phyloP scores from a whole-genome alignment of 2,329 filamentous ascomycete species.

The Colletotrichum horii region DNA sequence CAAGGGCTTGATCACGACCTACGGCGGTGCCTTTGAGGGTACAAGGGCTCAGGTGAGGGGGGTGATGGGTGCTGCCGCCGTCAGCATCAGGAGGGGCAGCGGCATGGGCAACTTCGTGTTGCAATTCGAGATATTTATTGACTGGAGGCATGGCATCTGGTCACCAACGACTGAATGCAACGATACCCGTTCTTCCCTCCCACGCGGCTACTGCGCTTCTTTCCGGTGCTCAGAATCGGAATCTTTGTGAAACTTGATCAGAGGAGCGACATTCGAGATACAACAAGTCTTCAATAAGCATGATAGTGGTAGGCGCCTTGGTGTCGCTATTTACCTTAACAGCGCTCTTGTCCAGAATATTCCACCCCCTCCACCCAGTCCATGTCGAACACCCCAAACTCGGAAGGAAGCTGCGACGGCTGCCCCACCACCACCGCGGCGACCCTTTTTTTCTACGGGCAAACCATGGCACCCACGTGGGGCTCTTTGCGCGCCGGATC shows the following conservation, averaged over 20 bases:
- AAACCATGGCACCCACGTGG: slow-evolving; percentile 21
- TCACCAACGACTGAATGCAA: background rate
- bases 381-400: background rate
- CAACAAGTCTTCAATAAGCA: background rate
- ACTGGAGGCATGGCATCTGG: slow-evolving; percentile 10
- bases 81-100: background rate
- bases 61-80: background rate
- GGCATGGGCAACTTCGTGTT: background rate
- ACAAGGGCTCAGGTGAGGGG: background rate
- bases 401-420: background rate
- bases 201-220: slow-evolving; percentile 5
- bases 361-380: background rate
- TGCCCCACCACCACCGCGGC: background rate
- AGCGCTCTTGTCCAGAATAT: slow-evolving; percentile 12
- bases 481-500: background rate
- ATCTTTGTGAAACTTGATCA: background rate
- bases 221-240: background rate
- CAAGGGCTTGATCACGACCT: slow-evolving; percentile 14
- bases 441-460: background rate
- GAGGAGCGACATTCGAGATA: background rate
- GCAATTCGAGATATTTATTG: slow-evolving; percentile 12
- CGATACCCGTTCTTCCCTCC: background rate
- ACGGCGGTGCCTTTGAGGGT: background rate
- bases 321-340: background rate
- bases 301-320: background rate